Evolutionary conservation across 2,329 filamentous ascomycete species (phyloP).

Genomic region (Phoma sp.): DNA sequence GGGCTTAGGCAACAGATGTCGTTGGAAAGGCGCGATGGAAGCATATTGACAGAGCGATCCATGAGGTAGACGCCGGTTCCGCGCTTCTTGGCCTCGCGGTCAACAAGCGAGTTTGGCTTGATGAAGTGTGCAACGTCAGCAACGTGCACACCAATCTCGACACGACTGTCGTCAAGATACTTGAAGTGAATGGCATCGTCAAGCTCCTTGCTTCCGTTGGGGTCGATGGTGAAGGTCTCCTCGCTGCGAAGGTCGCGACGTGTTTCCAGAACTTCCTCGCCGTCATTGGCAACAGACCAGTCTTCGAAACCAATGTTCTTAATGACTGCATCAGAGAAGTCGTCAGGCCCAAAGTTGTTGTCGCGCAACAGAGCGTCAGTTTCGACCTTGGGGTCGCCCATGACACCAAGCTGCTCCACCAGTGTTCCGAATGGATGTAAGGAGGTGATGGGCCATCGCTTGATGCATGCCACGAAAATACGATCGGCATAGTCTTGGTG

Average conservation of each 20-base stretch:
- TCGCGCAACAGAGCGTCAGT: constrained; percentile 95
- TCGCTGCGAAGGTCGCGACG: constrained; percentile 92
- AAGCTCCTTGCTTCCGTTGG: constrained; percentile 84
- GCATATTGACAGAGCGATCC: constrained; percentile 85
- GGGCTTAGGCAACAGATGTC: constrained; percentile 89
- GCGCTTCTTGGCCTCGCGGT: constrained; percentile 97
- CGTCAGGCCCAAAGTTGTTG: constrained; percentile 98
- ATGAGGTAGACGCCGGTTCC: constrained; percentile 95
- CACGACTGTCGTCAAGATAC: constrained; percentile 78
- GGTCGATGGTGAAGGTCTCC: constrained; percentile 89
- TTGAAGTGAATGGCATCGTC: constrained; percentile 95
- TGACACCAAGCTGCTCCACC: constrained; percentile 94
- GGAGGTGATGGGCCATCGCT: constrained; percentile 99
- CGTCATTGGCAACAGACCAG: constrained; percentile 86
- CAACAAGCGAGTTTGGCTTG: constrained; percentile 92
- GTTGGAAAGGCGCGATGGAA: constrained; percentile 82
- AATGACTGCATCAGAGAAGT: constrained; percentile 95
- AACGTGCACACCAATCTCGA: constrained; percentile 95
- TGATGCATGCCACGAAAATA: constrained; percentile 99
- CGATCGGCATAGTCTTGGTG: constrained; percentile 97
- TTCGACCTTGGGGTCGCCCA: constrained; percentile 97
- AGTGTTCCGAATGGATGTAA: constrained; percentile 97
- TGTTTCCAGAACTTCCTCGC: constrained; percentile 72
- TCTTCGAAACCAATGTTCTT: constrained; percentile 92
- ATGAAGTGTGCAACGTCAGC: constrained; percentile 96